phyloP scores from a whole-genome alignment of 139 green algal genomes.

The Tetradesmus lagerheimii region DNA sequence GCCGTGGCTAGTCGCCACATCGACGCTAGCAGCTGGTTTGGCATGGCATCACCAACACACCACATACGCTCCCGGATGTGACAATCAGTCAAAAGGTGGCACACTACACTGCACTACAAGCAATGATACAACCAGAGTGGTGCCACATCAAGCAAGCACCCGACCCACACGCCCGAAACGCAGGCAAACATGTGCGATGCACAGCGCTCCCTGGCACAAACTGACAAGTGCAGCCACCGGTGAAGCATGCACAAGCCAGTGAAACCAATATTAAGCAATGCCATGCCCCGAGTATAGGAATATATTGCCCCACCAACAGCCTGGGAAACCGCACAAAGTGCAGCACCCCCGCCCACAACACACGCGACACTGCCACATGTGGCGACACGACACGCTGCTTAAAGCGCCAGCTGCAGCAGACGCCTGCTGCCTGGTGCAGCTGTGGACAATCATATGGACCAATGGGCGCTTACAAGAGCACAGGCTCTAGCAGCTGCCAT shows the following conservation, averaged over 20 bases:
- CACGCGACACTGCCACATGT: not conserved
- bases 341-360: not conserved
- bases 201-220: not conserved
- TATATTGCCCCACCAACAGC: not conserved
- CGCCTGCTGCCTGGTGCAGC: not conserved
- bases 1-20: no score
- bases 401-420: not conserved
- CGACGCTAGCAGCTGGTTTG: not conserved
- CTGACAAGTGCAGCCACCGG: no score
- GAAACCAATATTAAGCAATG: not conserved
- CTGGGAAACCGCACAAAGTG: not conserved
- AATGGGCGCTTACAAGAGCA: not conserved
- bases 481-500: slow-evolving; percentile 8
- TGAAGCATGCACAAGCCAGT: not conserved
- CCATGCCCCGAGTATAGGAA: not conserved
- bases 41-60: not conserved
- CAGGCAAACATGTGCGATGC: not conserved
- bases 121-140: not conserved
- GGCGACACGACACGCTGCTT: not conserved
- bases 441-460: not conserved
- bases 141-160: not conserved
- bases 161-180: not conserved
- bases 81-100: not conserved
- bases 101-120: not conserved
- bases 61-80: not conserved